Evolutionary conservation across 768 basidiomycete species (phyloP).

Genomic region (Paxillus ammoniavirescens): DNA sequence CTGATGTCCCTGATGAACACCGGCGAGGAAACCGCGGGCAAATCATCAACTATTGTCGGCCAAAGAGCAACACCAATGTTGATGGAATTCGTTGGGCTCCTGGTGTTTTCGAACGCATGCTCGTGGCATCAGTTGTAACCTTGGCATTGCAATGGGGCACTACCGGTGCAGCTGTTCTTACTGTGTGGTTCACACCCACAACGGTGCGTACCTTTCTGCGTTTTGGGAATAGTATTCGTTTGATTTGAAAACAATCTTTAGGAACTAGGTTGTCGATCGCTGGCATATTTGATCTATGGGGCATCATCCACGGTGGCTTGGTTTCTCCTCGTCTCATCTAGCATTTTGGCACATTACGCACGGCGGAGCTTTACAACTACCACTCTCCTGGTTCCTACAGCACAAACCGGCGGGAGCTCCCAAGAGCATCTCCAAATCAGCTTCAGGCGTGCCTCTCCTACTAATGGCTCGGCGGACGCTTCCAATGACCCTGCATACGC

Average conservation of each 20-base stretch:
- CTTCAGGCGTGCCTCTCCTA: not conserved
- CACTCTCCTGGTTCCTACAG: not conserved
- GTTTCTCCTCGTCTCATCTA: slow-evolving; percentile 31
- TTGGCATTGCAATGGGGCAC: slow-evolving; percentile 35
- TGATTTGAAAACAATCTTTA: not conserved
- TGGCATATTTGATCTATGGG: slow-evolving; percentile 31
- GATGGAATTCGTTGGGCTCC: slow-evolving; percentile 18
- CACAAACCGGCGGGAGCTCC: not conserved
- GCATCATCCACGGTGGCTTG: slow-evolving; percentile 28
- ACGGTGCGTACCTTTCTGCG: slow-evolving; percentile 7
- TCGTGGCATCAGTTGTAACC: slow-evolving; percentile 23
- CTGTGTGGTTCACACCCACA: slow-evolving; percentile 32
- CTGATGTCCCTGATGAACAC: slow-evolving; percentile 4
- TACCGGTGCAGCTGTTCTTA: slow-evolving; percentile 26
- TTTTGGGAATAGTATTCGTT: not conserved
- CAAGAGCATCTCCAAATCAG: not conserved
- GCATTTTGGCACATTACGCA: slow-evolving; percentile 22
- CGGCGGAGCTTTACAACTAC: not conserved
- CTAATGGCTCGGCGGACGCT: too few relatives aligned
- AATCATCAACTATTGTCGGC: slow-evolving; percentile 19
- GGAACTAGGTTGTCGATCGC: slow-evolving; percentile 36
- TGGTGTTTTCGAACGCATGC: not conserved
- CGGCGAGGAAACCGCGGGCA: slow-evolving; percentile 15
- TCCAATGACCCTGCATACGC: not conserved
- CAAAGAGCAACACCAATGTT: not conserved